Conservation (phyloP, 1,139 yeast genomes). For the Kodamaea suecica region DNA sequence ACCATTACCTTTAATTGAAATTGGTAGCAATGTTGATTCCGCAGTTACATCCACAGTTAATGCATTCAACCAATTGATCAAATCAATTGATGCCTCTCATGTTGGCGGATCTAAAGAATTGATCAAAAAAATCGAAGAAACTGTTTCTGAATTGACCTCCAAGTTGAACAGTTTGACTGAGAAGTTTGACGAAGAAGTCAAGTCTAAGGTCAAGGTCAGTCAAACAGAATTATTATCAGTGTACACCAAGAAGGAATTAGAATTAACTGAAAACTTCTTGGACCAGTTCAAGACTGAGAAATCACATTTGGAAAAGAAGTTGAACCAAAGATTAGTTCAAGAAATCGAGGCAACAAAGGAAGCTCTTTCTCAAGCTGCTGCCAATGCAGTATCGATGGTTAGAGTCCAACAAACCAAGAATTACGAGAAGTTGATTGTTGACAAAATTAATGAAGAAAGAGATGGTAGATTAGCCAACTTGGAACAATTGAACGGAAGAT, state of each 20-base stretch:
- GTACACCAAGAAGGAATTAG: conserved; percentile 55
- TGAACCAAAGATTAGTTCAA: conserved; percentile 53
- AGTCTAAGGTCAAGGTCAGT: conserved; percentile 33
- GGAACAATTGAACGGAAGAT: conserved; percentile 54
- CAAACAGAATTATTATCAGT: conserved; percentile 54
- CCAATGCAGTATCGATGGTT: conserved; percentile 70
- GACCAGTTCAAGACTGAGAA: conserved; percentile 54
- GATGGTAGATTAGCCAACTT: conserved; percentile 73
- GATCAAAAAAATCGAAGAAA: conserved; percentile 31
- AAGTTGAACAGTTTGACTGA: conserved; percentile 37
- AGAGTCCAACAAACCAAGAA: conserved; percentile 70
- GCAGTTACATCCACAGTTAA: conserved; percentile 46
- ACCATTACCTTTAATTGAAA: conserved; percentile 35
- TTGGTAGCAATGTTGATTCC: conserved; percentile 35
- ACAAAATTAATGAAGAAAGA: conserved; percentile 76
- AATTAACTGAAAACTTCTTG: conserved; percentile 47
- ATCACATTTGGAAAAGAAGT: conserved; percentile 58
- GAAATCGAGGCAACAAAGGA: conserved; percentile 72
- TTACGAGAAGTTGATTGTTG: conserved; percentile 61
- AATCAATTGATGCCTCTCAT: conserved; percentile 42
- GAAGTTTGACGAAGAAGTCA: conserved; percentile 42
- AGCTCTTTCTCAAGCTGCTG: conserved; percentile 70
- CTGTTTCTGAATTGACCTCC: conserved; percentile 29
- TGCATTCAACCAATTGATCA: conserved; percentile 52
- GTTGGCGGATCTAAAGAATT: conserved; percentile 29